Percentiles rank a stretch among this genome's conserved stretches.
These are phyloP conservation scores for Anthostomella pinea DNA, from an alignment of 2,329 filamentous ascomycete species.

Conservation along the genomic window DNA sequence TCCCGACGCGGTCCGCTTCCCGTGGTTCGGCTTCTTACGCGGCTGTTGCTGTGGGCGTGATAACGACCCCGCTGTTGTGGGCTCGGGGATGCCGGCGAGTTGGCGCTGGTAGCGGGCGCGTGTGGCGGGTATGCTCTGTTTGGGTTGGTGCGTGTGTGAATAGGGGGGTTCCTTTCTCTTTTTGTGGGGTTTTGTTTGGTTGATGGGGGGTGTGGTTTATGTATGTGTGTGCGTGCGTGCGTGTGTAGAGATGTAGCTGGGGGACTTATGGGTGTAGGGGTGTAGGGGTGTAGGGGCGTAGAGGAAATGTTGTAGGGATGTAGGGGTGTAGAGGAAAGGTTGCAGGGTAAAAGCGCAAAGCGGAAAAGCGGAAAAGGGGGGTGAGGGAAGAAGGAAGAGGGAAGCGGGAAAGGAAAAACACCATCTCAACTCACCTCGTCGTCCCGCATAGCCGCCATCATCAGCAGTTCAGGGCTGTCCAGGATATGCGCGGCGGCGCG, in stretches of 20 bases:
- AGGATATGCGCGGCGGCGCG: conserved; percentile 53
- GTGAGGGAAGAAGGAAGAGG: conserved; percentile 1
- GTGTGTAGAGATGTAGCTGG: not conserved
- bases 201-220: too few relatives aligned
- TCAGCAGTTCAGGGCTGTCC: conserved; percentile 55
- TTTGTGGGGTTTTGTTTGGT: too few relatives aligned
- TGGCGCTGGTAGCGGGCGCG: conserved; percentile 55
- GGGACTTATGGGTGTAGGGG: not conserved
- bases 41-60: conserved; percentile 4
- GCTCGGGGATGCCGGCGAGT: conserved; percentile 50
- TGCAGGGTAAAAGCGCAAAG: not conserved
- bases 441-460: conserved; percentile 55
- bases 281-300: conserved; percentile 1
- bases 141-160: not conserved
- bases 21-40: not conserved
- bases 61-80: conserved; percentile 15
- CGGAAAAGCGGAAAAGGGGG: not conserved
- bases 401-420: conserved; percentile 1
- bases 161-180: too few relatives aligned
- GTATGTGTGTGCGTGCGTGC: not conserved
- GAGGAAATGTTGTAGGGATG: not conserved
- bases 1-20: not conserved
- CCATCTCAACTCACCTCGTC: conserved; percentile 46
- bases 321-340: not conserved
- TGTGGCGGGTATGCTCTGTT: conserved; percentile 54